Evolutionary conservation across 768 basidiomycete species (phyloP), one percentile per base, ranked within the genome.

Genomic region (Clitopilus passeckerianus): DNA sequence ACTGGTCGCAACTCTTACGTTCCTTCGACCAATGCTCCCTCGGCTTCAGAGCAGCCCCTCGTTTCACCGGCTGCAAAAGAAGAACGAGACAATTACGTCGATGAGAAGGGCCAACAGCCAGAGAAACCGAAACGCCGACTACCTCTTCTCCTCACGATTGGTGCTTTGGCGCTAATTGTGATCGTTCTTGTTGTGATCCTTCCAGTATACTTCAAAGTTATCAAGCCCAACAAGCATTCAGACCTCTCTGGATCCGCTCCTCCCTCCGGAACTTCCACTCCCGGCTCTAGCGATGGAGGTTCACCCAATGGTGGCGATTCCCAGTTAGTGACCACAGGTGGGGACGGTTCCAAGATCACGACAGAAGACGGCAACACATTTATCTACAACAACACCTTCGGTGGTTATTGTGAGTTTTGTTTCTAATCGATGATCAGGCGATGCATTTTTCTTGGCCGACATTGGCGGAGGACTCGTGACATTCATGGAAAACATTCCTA

Each of bases 371-470:
- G 93, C 0, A 73, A 82, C 0, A 85, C 80, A 1, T 90, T 94
- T 72, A 84, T 78, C 1, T 95, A 96, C 70, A 77, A 76, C 60
- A 95, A 95, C 71, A 73, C 80, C 18, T 90, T 91, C 68, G 91
- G 86, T 34, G 89, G 89, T 41, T 83, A 80, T 66, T 90, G 87
- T 86, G 69, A 81, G 85, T 78, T 61, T 63, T 57, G 34, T 23
- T 10, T 53, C n/a, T 23, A 22, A 41, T 53, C 27, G 33, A 30
- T 44, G 18, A 53, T 59, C 23, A 50, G 46, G 16, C 16, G 20
- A 22, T 22, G 46, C 18, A 4, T 22, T 22, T n/a, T 18, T 50
- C 22, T 20, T 50, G 16, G 46, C 46, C 46, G 46, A 50, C n/a
- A 22, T 50, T 18, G 16, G 46, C 46, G 46, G 16, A 50, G 20